Base-by-base conservation (phyloP, 2,329 filamentous ascomycete genomes). In the Byssoonygena ceratinophila region DNA sequence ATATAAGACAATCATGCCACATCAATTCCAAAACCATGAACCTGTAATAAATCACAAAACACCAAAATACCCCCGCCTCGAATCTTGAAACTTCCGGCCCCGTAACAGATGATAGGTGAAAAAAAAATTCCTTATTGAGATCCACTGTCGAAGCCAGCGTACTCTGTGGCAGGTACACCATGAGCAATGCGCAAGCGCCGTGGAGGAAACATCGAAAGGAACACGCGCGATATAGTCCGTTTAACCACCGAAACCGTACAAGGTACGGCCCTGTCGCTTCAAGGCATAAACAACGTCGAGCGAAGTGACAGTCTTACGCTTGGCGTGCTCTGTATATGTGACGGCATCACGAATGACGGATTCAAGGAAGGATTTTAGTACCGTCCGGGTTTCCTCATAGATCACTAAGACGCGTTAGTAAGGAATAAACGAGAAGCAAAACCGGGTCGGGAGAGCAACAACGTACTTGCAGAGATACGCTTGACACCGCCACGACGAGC, bases 401-500 rank as follows among this genome's bases (percentile, higher is more conserved):
- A 87, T 87, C 84, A 86, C 78, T 79, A 61, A 32, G 27, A 31
- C 53, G 36, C 43, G 54, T 55, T 29, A 32, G 49, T n/a, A 9
- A 20, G 22, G 2, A 18, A 23, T 23, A 23, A 23, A 23, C 5
- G 37, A 41, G 7, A 23, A 12, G 20, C 7, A 9, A 37, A 5
- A 34, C 11, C 3, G 5, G 8, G 5, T 37, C 4, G n/a, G n/a
- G n/a, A 9, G n/a, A 18, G 6, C 12, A 52, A 20, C 6, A 55
- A 77, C 79, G 72, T 81, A 87, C 83, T 94, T 72, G 90, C 90
- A 68, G 89, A 95, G 68, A 96, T 96, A 94, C 90, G 90, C 87
- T 96, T 96, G 81, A 96, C 90, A 90, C 90, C 90, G 75, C 90
- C 90, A 92, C 90, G 89, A 77, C 90, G 90, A 62, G 90, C 90